Base-by-base conservation (phyloP, 345 rosid genomes). In the Barbarea vulgaris region DNA sequence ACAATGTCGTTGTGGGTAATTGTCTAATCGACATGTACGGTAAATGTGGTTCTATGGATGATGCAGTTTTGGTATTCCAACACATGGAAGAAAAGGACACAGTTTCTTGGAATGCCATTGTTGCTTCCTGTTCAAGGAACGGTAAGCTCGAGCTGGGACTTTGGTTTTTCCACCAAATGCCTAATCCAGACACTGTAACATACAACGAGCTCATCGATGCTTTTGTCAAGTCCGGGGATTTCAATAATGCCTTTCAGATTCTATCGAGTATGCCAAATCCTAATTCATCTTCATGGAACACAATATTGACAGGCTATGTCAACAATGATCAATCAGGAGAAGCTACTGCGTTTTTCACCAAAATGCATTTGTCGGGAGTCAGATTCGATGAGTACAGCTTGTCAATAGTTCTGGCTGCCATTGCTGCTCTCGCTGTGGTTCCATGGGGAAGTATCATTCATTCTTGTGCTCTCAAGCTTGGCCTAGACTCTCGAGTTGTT, bases 21-120 rank as follows among this genome's bases (percentile, higher is more conserved):
- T 93, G 96, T 79, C 81, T 93, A 81, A 83, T 93, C 31, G 93
- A 89, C 71, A 84, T 87, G 89, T 91, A 93, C n/a, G 97, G 96
- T 7, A 93, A 87, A 83, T 87, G 96, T 37, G 88, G 82, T 22
- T 83, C 48, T 6, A 82, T 85, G 67, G 84, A 74, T 37, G 85
- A 89, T 57, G 91, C 98, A 3, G 78, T 86, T 19, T 37, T 24
- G 77, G 82, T 83, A 31, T 89, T 93, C 58, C 50, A 66, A 24
- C 73, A 76, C 39, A 83, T 88, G 88, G 63, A 64, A 63, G 79
- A 70, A 25, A 89, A 72, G 82, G 98, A 90, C 60, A 75, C 67
- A 22, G 80, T 93, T 81, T 89, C 97, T 27, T 89, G 98, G 93
- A 93, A 93, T 81, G 88, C 91, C 0, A 84, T 85, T 18, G 77